phyloP scores from a whole-genome alignment of 352 stramenopile species.

The Globisporangium solare region DNA sequence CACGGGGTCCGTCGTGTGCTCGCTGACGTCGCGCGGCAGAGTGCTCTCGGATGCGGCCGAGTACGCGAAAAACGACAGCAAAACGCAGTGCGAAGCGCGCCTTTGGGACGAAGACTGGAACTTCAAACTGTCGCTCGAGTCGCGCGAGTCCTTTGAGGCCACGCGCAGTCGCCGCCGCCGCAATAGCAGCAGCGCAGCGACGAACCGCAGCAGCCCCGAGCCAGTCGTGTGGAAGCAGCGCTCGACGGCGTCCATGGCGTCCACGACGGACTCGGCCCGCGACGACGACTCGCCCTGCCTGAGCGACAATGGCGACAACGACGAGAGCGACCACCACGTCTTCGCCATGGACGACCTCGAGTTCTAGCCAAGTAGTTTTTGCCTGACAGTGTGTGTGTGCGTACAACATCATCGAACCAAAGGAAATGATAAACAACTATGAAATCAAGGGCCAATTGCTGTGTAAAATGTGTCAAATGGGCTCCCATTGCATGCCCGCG shows the following conservation, averaged over 20 bases:
- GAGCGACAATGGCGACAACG: conserved; percentile 19
- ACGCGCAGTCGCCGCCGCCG: conserved; percentile 1
- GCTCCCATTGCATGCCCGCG: not conserved
- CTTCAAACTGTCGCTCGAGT: conserved; percentile 68
- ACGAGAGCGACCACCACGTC: conserved; percentile 22
- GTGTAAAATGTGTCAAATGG: no score
- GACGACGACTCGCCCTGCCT: conserved; percentile 26
- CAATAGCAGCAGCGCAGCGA: no score
- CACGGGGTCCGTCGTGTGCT: conserved; percentile 10
- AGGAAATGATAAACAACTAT: no score
- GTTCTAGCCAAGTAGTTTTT: not conserved
- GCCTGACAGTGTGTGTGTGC: no score
- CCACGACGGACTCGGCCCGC: conserved; percentile 26
- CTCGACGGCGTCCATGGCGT: conserved; percentile 28
- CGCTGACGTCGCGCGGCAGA: not conserved
- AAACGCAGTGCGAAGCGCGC: conserved; percentile 40
- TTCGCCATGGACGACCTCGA: conserved; percentile 73
- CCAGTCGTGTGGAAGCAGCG: conserved; percentile 14
- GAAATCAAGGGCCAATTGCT: no score
- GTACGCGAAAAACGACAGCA: conserved; percentile 26
- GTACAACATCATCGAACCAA: no score
- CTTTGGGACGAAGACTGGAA: conserved; percentile 71
- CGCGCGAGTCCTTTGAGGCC: conserved; percentile 54
- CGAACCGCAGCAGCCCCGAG: conserved; percentile 7
- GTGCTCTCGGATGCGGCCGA: not conserved